phyloP scores from a whole-genome alignment of 1,139 yeast species.

The Kodamaea arcana region DNA sequence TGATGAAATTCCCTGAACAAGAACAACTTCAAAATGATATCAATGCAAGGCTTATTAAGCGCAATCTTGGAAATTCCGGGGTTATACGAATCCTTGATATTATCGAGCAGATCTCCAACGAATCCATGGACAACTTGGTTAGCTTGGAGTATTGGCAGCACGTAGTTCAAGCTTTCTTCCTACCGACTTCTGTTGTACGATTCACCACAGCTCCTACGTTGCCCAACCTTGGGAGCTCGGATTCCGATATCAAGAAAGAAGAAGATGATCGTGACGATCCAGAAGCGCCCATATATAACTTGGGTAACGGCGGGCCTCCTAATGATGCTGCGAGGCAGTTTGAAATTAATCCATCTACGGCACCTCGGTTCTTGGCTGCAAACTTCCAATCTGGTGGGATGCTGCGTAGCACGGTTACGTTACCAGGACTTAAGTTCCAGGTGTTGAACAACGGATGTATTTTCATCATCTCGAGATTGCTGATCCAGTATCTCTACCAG shows the following conservation, averaged over 20 bases:
- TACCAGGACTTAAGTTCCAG: slow-evolving; percentile 65
- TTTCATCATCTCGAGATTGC: slow-evolving; percentile 55
- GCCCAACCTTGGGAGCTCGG: slow-evolving; percentile 5
- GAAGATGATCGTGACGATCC: slow-evolving; percentile 6
- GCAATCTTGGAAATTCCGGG: slow-evolving; percentile 46
- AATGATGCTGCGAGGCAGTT: slow-evolving; percentile 41
- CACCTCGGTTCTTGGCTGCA: slow-evolving; percentile 63
- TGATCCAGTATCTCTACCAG: slow-evolving; percentile 50
- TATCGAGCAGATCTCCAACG: slow-evolving; percentile 35
- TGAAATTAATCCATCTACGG: slow-evolving; percentile 59
- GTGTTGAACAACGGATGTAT: slow-evolving; percentile 65
- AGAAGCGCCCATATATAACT: slow-evolving; percentile 6
- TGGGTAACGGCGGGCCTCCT: slow-evolving; percentile 5
- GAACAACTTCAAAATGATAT: slow-evolving; percentile 31
- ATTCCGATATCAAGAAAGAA: slow-evolving; percentile 2
- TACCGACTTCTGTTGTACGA: slow-evolving; percentile 27
- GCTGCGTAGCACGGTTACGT: slow-evolving; percentile 49
- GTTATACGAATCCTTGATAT: slow-evolving; percentile 37
- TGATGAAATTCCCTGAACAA: slow-evolving; percentile 8
- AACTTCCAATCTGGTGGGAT: slow-evolving; percentile 51
- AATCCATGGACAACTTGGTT: slow-evolving; percentile 25
- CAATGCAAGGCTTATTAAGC: slow-evolving; percentile 34
- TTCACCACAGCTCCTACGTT: slow-evolving; percentile 19
- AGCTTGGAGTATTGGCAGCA: slow-evolving; percentile 38
- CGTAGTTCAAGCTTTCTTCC: slow-evolving; percentile 31